Evolutionary conservation across 78 protist genomes (phyloP).

Genomic region (Pelomyxa schiedti): DNA sequence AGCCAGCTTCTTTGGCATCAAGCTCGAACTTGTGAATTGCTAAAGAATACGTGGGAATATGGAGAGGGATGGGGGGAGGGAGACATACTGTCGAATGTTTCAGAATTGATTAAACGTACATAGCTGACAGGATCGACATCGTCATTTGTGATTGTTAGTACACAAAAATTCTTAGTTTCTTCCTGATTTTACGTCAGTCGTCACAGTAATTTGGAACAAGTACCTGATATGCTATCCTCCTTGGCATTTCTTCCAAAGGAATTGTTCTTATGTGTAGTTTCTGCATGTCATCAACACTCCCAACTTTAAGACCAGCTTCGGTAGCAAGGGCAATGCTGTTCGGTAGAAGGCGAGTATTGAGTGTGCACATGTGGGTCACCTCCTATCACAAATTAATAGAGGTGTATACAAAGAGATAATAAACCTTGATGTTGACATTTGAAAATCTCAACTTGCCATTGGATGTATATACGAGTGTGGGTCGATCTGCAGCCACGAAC

Average conservation of each 20-base stretch:
- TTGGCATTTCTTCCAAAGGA: conserved; percentile 68
- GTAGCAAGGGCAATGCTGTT: conserved; percentile 63
- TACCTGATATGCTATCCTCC: conserved; percentile 53
- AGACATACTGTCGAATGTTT: no score
- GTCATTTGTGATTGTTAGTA: no score
- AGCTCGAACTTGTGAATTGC: no score
- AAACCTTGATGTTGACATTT: conserved; percentile 58
- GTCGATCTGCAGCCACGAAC: conserved; percentile 77
- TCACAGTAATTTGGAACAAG: no score
- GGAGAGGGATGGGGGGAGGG: no score
- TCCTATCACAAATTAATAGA: conserved; percentile 5
- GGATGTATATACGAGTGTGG: conserved; percentile 64
- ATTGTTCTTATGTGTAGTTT: conserved; percentile 72
- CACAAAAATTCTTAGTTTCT: no score
- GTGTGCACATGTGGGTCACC: conserved; percentile 47
- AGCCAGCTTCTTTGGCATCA: no score
- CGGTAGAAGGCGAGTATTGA: conserved; percentile 53
- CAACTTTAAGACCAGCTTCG: conserved; percentile 27
- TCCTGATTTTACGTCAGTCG: no score
- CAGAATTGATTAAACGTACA: no score
- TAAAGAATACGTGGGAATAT: no score
- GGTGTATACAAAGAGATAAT: no score
- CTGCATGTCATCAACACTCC: conserved; percentile 78
- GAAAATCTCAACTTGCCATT: conserved; percentile 56
- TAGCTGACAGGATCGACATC: no score